Conservation (phyloP, 2,329 filamentous ascomycete genomes). For the Aureobasidium namibiae region DNA sequence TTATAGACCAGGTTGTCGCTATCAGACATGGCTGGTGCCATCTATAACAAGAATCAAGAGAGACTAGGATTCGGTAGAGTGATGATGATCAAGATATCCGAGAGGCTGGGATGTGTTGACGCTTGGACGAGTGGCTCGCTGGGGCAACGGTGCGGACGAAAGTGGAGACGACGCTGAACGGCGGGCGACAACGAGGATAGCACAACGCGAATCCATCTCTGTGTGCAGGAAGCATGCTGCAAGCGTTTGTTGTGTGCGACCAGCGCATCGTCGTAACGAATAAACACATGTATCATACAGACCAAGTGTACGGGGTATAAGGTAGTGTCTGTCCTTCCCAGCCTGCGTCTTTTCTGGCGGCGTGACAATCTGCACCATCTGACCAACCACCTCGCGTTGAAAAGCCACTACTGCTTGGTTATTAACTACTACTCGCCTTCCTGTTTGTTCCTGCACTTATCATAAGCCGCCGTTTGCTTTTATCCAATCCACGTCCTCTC, state of each 20-base stretch:
- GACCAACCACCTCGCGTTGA: conserved; percentile 8
- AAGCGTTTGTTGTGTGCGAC: background rate
- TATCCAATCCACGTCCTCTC: conserved; percentile 16
- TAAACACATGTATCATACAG: background rate
- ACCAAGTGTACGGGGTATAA: too few species aligned
- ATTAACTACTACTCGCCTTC: background rate
- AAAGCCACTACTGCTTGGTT: conserved; percentile 11
- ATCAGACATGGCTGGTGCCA: background rate
- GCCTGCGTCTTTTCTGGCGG: conserved; percentile 2
- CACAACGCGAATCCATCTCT: background rate
- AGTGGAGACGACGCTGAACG: background rate
- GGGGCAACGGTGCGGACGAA: background rate
- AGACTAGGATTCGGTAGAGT: background rate
- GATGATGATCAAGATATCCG: background rate
- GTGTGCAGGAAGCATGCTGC: background rate
- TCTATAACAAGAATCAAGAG: background rate
- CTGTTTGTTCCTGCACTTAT: background rate
- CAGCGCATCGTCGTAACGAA: background rate
- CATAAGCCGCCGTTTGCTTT: background rate
- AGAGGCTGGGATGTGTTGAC: conserved; percentile 9
- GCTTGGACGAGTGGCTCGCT: conserved; percentile 2
- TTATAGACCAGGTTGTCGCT: background rate
- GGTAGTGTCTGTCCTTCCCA: background rate
- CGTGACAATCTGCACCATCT: background rate
- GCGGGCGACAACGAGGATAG: conserved; percentile 3